Evolutionary conservation across 2,329 filamentous ascomycete genomes (phyloP).

Genomic region (Rhynchosporium secalis): DNA sequence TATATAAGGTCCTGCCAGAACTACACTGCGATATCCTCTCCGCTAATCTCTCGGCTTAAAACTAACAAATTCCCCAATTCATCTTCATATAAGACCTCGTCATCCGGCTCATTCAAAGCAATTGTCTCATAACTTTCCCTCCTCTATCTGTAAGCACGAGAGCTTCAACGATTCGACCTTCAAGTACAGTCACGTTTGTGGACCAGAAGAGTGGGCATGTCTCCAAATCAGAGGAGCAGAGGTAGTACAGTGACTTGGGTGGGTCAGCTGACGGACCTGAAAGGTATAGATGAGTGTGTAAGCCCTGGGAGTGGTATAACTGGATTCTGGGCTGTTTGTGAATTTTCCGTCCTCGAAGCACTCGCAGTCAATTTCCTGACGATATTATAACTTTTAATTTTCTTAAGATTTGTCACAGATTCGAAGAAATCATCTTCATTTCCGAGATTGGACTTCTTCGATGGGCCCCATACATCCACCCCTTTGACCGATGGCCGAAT

Average conservation of each 20-base stretch:
- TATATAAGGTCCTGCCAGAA: not conserved
- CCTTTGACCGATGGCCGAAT: not conserved
- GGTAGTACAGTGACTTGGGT: not conserved
- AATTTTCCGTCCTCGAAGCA: not conserved
- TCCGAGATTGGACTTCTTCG: not conserved
- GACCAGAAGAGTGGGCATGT: not conserved
- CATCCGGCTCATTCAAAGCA: not conserved
- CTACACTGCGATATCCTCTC: not conserved
- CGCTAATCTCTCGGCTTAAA: not conserved
- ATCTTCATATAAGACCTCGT: not conserved
- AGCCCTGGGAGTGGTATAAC: too few relatives aligned
- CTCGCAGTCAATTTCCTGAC: not conserved
- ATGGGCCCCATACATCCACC: slow-evolving; percentile 1
- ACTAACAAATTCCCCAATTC: not conserved
- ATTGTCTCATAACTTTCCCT: not conserved
- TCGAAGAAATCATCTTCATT: not conserved
- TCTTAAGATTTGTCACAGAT: not conserved
- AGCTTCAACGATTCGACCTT: not conserved
- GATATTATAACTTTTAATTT: not conserved
- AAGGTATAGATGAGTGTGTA: not conserved
- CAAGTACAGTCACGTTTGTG: not conserved
- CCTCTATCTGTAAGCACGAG: not conserved
- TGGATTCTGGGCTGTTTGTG: not conserved
- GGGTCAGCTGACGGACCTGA: not conserved
- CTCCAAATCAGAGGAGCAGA: not conserved